Base-by-base conservation (phyloP, 176 grass and related monocot species). In the Eragrostis curvula region DNA sequence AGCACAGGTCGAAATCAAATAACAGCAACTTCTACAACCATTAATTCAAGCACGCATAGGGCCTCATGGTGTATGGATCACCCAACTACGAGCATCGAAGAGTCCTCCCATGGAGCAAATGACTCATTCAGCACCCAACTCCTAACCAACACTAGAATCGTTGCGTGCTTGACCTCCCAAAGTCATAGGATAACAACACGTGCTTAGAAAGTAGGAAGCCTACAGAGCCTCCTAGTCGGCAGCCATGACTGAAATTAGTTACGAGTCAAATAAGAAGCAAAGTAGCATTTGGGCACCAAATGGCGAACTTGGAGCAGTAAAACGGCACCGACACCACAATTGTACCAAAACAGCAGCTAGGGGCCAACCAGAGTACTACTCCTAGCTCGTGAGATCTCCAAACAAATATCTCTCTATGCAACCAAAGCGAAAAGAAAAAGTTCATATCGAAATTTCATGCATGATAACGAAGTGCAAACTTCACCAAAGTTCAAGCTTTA, bases 1-100 rank as follows among this genome's bases (percentile, higher is more conserved):
- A 30, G 56, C 56, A 85, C 69, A 63, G 9, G 77, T 85, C 52
- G 16, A 81, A 69, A 85, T 77, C 77, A 29, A 70, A 53, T 42
- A 29, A 70, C 15, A 53, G 87, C 32, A 62, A 81, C 45, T 63
- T 85, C 77, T 77, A 20, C 25, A 16, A 71, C 46, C 55, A 81
- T 81, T 80, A 64, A 89, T 27, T 70, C 15, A 20, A 1, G 70
- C 12, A 46, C 18, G 12, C 42, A 8, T 13, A 57, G 60, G 73
- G 74, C 75, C 68, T 80, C 70, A 84, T 39, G 55, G 30, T 60
- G 60, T 67, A 39, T 66, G 49, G 40, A 66, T 73, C 30, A 65
- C 27, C 56, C 50, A 59, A 36, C 32, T 32, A 18, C 12, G 57
- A 77, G 42, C 24, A 39, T 71, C 16, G 46, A 39, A 39, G 43